Evolutionary conservation across 2,329 filamentous ascomycete species (phyloP).

Genomic region (Eurotiales sp.): DNA sequence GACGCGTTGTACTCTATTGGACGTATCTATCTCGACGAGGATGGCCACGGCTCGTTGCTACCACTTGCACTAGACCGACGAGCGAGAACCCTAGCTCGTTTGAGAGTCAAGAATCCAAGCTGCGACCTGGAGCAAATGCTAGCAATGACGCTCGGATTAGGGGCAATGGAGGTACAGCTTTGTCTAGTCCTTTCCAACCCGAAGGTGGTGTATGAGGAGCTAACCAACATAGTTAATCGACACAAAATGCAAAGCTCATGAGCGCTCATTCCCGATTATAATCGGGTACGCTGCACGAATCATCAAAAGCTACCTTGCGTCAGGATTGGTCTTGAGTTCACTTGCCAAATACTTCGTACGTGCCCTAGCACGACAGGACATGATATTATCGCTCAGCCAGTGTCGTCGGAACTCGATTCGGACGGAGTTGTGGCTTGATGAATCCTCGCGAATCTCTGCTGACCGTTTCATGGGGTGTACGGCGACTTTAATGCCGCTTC

Average conservation of each 20-base stretch:
- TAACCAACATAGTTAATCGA: slow-evolving; percentile 17
- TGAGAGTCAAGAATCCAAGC: slow-evolving; percentile 21
- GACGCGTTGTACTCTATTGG: slow-evolving; percentile 30
- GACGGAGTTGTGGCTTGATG: slow-evolving; percentile 25
- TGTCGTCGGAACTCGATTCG: slow-evolving; percentile 22
- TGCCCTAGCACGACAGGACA: slow-evolving; percentile 29
- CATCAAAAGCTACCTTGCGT: slow-evolving; percentile 18
- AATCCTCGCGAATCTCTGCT: slow-evolving; percentile 17
- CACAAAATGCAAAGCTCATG: slow-evolving; percentile 22
- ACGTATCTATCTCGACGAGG: slow-evolving; percentile 22
- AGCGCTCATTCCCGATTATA: slow-evolving; percentile 19
- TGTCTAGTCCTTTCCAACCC: neutral
- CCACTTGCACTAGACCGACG: slow-evolving; percentile 23
- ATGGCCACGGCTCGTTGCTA: slow-evolving; percentile 16
- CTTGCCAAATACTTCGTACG: slow-evolving; percentile 31
- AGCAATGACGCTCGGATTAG: slow-evolving; percentile 25
- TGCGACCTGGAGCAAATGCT: slow-evolving; percentile 26
- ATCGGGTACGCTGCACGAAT: slow-evolving; percentile 17
- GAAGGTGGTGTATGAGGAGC: too few relatives aligned
- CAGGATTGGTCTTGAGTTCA: slow-evolving; percentile 22
- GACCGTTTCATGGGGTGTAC: slow-evolving; percentile 33
- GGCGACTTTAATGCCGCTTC: slow-evolving; percentile 27
- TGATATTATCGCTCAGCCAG: slow-evolving; percentile 26
- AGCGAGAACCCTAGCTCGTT: slow-evolving; percentile 26
- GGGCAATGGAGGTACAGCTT: slow-evolving; percentile 27